phyloP scores from a whole-genome alignment of 495 filamentous ascomycete species.

The Neurospora sublineolata region DNA sequence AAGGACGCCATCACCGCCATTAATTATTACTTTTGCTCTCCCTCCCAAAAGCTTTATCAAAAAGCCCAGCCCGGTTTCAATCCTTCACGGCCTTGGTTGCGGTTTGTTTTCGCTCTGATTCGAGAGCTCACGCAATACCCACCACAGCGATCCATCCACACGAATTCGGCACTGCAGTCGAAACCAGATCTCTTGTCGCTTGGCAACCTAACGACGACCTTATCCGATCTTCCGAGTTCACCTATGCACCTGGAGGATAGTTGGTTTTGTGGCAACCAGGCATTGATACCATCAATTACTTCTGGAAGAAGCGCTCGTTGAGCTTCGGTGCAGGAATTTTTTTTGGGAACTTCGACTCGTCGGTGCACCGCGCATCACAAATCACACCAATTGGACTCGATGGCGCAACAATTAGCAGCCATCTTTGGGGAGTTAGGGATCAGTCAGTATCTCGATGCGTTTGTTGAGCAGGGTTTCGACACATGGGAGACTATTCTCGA shows the following conservation, averaged over 20 bases:
- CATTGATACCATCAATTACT: background rate
- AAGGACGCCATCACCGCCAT: background rate
- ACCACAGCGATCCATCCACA: background rate
- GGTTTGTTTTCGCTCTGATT: slow-evolving; percentile 9
- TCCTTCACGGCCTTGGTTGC: background rate
- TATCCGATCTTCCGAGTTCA: background rate
- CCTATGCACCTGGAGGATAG: background rate
- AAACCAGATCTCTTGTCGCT: background rate
- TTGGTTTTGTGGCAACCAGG: background rate
- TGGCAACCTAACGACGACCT: background rate
- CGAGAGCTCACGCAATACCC: slow-evolving; percentile 10
- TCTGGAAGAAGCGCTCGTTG: background rate
- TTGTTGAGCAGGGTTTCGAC: slow-evolving; percentile 68
- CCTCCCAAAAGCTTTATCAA: background rate
- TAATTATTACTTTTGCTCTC: background rate
- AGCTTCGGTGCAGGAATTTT: background rate
- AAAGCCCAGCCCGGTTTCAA: background rate
- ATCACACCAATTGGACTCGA: slow-evolving; percentile 10
- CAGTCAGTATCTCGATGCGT: slow-evolving; percentile 55
- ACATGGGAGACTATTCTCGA: slow-evolving; percentile 70
- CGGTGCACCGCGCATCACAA: slow-evolving; percentile 2
- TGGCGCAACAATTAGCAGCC: slow-evolving; percentile 36
- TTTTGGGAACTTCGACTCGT: background rate
- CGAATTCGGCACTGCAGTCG: background rate
- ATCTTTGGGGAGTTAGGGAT: slow-evolving; percentile 62